Evolutionary conservation across 352 stramenopile species (phyloP).

Genomic region (Globisporangium lucens): DNA sequence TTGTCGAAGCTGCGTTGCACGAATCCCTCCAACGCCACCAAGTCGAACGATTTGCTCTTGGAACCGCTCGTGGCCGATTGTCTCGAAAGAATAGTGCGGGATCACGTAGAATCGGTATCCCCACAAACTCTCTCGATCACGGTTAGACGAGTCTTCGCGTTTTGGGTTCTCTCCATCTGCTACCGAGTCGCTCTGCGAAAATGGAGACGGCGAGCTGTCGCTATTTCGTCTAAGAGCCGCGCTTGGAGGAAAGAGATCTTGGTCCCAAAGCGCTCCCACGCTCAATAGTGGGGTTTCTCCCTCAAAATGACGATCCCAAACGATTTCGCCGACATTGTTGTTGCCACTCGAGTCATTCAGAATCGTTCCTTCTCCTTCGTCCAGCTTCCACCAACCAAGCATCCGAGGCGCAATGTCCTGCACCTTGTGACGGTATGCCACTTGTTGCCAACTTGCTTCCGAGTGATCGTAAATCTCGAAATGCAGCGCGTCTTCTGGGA

Average conservation of each 20-base stretch:
- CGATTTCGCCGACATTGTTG: neutral
- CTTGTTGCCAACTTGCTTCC: constrained; percentile 48
- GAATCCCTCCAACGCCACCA: constrained; percentile 13
- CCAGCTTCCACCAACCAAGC: constrained; percentile 58
- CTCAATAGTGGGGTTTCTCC: neutral
- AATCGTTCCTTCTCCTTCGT: constrained; percentile 38
- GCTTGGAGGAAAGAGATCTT: constrained; percentile 19
- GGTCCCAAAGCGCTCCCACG: constrained; percentile 11
- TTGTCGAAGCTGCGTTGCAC: constrained; percentile 27
- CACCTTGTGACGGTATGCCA: constrained; percentile 58
- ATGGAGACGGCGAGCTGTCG: constrained; percentile 25
- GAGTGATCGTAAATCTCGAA: constrained; percentile 67
- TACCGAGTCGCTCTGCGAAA: constrained; percentile 14
- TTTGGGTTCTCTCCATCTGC: neutral
- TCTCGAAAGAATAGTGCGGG: constrained; percentile 53
- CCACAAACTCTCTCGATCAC: constrained; percentile 26
- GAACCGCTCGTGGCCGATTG: constrained; percentile 52
- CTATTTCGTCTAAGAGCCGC: constrained; percentile 27
- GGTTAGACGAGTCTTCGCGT: neutral
- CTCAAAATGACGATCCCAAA: neutral
- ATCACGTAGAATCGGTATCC: constrained; percentile 76
- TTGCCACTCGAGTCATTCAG: constrained; percentile 45
- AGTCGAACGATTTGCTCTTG: constrained; percentile 30
- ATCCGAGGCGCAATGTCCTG: constrained; percentile 50
- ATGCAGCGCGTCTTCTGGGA: constrained; percentile 23